Conservation (phyloP, 2,329 filamentous ascomycete genomes). For the Venturia aucupariae region DNA sequence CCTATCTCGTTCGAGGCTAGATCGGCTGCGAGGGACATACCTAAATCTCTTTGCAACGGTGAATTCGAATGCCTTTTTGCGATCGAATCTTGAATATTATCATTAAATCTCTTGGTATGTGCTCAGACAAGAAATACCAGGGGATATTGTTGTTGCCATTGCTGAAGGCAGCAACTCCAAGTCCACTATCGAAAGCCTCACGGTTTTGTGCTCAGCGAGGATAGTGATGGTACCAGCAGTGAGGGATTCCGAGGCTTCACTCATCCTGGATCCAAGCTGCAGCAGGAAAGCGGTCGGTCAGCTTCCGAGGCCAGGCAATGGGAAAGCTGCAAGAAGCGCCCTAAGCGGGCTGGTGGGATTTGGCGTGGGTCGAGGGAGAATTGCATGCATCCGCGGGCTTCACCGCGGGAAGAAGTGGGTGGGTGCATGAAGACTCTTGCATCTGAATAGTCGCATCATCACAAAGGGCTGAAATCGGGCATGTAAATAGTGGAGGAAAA, state of each 20-base stretch:
- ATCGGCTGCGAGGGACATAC: not conserved
- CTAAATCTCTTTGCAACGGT: not conserved
- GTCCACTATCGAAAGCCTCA: not conserved
- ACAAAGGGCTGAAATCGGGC: not conserved
- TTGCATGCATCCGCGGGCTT: not conserved
- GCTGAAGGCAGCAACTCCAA: not conserved
- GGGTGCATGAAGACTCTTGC: not conserved
- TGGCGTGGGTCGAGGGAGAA: not conserved
- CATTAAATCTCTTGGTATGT: not conserved
- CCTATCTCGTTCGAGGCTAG: not conserved
- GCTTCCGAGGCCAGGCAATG: not conserved
- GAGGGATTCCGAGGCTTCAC: not conserved
- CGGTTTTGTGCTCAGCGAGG: not conserved
- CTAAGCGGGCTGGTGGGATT: not conserved
- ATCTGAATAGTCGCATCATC: too few relatives aligned
- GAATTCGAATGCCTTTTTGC: not conserved
- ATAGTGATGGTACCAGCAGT: too few relatives aligned
- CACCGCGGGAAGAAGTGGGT: not conserved
- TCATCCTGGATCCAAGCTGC: not conserved
- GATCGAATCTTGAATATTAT: not conserved
- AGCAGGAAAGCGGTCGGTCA: not conserved
- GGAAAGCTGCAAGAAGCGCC: not conserved
- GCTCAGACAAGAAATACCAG: not conserved
- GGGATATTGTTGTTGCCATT: not conserved
- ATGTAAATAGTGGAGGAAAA: not conserved